These are phyloP conservation scores for Corymbia citriodora DNA, from an alignment of 441 rosid genomes.

Conservation along the genomic window DNA sequence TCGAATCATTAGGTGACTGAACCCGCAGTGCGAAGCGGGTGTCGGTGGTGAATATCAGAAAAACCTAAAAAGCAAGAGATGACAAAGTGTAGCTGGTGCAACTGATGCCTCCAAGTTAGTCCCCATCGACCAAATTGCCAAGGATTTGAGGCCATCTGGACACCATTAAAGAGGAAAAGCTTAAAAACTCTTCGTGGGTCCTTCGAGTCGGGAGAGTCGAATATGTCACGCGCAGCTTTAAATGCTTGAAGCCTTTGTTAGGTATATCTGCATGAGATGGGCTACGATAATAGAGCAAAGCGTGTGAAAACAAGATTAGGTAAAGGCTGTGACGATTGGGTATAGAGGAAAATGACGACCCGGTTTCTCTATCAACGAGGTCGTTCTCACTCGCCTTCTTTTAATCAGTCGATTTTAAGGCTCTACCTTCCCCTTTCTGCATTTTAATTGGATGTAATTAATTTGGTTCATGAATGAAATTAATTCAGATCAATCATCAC, in stretches of 20 bases:
- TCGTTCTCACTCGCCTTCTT: not conserved
- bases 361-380: not conserved
- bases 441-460: not conserved
- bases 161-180: not conserved
- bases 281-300: not conserved
- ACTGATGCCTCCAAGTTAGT: not conserved
- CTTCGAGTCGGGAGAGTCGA: not conserved
- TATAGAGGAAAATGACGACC: not conserved
- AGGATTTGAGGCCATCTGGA: not conserved
- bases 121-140: not conserved
- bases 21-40: not conserved
- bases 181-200: not conserved
- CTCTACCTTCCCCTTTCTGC: not conserved
- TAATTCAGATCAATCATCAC: not conserved
- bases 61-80: not conserved
- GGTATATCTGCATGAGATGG: not conserved
- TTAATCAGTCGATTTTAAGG: not conserved
- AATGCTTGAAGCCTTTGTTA: not conserved
- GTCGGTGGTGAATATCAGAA: not conserved
- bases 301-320: not conserved
- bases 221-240: not conserved
- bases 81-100: not conserved
- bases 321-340: not conserved
- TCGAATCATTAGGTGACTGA: not conserved
- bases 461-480: not conserved